Evolutionary conservation across 257 asterid genomes (phyloP).

Genomic region (Primulina eburnea): DNA sequence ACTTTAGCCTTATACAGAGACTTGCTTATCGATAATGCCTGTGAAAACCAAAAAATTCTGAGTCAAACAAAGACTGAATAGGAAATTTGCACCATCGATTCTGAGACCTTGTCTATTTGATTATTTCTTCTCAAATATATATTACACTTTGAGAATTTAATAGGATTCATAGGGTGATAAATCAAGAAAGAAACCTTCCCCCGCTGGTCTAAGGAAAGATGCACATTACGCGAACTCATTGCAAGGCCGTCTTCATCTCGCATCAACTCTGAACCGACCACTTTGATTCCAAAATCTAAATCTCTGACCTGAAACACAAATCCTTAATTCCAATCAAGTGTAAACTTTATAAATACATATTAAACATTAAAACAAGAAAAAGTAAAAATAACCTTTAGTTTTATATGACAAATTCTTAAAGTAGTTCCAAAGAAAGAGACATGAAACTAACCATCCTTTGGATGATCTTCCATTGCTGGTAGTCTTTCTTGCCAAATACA

Average conservation of each 20-base stretch:
- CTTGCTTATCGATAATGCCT: slow-evolving; percentile 74
- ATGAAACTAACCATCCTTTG: slow-evolving; percentile 61
- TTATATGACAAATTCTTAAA: background rate
- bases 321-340: background rate
- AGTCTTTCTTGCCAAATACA: slow-evolving; percentile 95
- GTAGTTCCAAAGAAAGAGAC: background rate
- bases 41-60: slow-evolving; percentile 10
- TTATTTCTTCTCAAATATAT: background rate
- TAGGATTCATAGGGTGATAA: background rate
- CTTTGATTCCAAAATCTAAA: slow-evolving; percentile 76
- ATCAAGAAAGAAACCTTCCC: slow-evolving; percentile 47
- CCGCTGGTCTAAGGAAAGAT: slow-evolving; percentile 64
- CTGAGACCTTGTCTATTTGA: background rate
- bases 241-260: slow-evolving; percentile 90
- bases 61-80: background rate
- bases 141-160: background rate
- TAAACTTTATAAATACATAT: slow-evolving; percentile 9
- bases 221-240: slow-evolving; percentile 93
- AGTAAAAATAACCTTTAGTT: background rate
- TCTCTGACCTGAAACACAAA: slow-evolving; percentile 68
- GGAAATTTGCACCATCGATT: background rate
- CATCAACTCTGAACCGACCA: slow-evolving; percentile 68
- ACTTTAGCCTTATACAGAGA: slow-evolving; percentile 56
- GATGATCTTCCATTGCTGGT: slow-evolving; percentile 85
- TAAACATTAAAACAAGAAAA: background rate